Evolutionary conservation across 176 grass and related monocot species (phyloP).

Genomic region (Otatea glauca): DNA sequence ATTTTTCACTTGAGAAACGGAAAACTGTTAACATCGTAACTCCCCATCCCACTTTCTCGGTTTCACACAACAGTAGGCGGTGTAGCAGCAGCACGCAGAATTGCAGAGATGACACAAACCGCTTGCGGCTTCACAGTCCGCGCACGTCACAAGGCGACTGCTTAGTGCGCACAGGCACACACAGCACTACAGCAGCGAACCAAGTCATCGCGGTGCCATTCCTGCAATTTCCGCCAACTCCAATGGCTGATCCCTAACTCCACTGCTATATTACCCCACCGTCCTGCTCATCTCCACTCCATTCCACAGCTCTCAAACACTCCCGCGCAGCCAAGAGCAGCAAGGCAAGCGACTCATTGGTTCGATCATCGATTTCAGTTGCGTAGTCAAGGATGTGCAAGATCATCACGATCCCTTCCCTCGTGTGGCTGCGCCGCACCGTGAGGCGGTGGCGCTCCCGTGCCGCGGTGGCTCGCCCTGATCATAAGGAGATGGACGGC

Average conservation of each 20-base stretch:
- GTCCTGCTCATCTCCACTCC: background rate
- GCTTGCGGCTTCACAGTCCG: background rate
- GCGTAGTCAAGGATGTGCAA: conserved; percentile 41
- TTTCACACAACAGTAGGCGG: background rate
- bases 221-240: conserved; percentile 19
- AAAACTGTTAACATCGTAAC: background rate
- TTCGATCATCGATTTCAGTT: background rate
- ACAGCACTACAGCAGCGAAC: too few species aligned
- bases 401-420: conserved; percentile 41
- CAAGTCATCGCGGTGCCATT: background rate
- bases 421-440: conserved; percentile 40
- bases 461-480: background rate
- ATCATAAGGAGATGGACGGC: background rate
- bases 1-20: background rate
- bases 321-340: background rate
- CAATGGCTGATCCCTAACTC: background rate
- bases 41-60: background rate
- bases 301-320: background rate
- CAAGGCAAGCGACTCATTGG: background rate
- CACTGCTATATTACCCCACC: conserved; percentile 28
- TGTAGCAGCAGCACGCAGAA: background rate
- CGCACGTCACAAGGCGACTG: background rate
- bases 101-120: background rate
- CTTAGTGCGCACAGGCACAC: too few species aligned
- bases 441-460: conserved; percentile 39